Conservation (phyloP, 2,329 filamentous ascomycete species). For the Aspergillus phoenicis region DNA sequence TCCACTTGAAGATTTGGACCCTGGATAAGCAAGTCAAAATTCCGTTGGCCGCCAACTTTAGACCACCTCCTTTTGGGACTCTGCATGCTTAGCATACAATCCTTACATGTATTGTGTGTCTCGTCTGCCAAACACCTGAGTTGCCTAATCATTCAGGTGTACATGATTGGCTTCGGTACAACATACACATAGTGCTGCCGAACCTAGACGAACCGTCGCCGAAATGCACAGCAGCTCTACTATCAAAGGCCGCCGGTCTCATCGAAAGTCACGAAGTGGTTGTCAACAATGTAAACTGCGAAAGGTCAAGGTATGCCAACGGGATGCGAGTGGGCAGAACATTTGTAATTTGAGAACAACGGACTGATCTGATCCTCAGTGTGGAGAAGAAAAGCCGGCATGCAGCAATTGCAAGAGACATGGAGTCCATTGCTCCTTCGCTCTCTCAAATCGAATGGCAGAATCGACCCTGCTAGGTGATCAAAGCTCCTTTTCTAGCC, state of each 20-base stretch:
- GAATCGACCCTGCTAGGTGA: neutral
- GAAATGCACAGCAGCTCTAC: neutral
- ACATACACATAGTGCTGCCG: too few species aligned
- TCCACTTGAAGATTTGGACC: too few species aligned
- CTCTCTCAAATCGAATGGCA: neutral
- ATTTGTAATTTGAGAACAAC: neutral
- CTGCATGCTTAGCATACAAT: too few species aligned
- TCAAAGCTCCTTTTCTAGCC: neutral
- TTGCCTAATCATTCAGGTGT: too few species aligned
- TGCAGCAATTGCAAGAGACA: slow-evolving; percentile 31
- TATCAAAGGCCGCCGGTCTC: slow-evolving; percentile 22
- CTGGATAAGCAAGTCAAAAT: too few species aligned
- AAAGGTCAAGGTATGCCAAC: slow-evolving; percentile 31
- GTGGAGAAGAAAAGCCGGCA: slow-evolving; percentile 30
- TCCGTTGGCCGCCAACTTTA: too few species aligned
- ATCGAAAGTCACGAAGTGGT: slow-evolving; percentile 31
- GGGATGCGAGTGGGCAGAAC: neutral
- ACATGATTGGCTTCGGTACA: too few species aligned
- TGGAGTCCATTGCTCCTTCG: slow-evolving; percentile 26
- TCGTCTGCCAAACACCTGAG: too few species aligned
- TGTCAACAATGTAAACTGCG: slow-evolving; percentile 32
- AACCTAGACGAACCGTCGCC: too few species aligned
- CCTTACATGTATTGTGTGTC: too few species aligned
- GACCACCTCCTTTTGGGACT: too few species aligned
- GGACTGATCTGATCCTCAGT: slow-evolving; percentile 17